Conservation (phyloP, 495 filamentous ascomycete species). For the Emericellopsis terricola region DNA sequence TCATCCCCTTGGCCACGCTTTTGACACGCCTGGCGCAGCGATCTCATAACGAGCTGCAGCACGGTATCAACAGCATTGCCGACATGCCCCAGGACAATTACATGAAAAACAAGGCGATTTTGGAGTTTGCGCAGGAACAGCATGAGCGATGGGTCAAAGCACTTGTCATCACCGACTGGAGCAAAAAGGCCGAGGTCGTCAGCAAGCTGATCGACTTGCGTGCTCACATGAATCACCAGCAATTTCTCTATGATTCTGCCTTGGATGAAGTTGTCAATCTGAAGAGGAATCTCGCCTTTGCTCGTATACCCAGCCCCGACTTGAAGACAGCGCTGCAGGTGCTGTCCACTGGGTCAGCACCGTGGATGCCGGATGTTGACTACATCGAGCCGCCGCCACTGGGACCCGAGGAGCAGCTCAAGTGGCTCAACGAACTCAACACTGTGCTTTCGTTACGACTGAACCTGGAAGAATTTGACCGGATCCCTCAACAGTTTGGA, state of each 20-base stretch:
- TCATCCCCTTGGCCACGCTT: slow-evolving; percentile 48
- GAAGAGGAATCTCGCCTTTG: slow-evolving; percentile 44
- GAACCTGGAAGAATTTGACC: slow-evolving; percentile 61
- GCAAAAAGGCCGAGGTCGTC: slow-evolving; percentile 55
- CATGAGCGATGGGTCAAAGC: slow-evolving; percentile 66
- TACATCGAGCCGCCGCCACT: slow-evolving; percentile 65
- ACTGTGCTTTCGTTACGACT: slow-evolving; percentile 64
- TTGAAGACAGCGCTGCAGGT: slow-evolving; percentile 75
- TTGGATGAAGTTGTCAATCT: slow-evolving; percentile 44
- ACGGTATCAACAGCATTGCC: slow-evolving; percentile 50
- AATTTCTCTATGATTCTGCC: slow-evolving; percentile 33
- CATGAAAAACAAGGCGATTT: slow-evolving; percentile 57
- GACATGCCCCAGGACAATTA: slow-evolving; percentile 49
- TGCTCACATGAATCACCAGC: slow-evolving; percentile 45
- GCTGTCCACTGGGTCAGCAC: slow-evolving; percentile 53
- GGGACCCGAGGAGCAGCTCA: slow-evolving; percentile 42
- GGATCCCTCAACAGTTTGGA: slow-evolving; percentile 50
- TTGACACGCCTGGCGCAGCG: slow-evolving; percentile 64
- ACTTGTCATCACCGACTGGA: slow-evolving; percentile 77
- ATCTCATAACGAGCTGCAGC: slow-evolving; percentile 56
- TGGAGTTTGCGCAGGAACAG: slow-evolving; percentile 47
- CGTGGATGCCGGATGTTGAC: slow-evolving; percentile 62
- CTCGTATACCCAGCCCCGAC: slow-evolving; percentile 71
- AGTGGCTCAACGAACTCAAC: slow-evolving; percentile 62
- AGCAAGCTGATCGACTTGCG: slow-evolving; percentile 73